Base-by-base conservation (phyloP, 2,329 filamentous ascomycete species). In the Sarocladium strictum region DNA sequence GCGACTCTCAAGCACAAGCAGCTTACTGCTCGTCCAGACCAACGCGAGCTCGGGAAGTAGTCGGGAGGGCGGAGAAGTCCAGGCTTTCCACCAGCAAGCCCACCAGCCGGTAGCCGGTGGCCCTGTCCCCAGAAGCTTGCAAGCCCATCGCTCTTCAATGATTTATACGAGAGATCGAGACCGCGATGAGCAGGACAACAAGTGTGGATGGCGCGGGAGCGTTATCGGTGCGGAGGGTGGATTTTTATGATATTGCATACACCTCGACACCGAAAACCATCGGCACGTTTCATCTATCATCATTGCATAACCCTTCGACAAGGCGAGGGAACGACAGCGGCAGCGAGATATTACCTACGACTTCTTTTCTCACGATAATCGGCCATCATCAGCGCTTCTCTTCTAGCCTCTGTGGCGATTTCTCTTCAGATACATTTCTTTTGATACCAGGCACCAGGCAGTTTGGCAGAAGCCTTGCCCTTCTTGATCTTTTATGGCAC, bases 1-100 rank as follows among this genome's bases (percentile, higher is more conserved):
- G 64, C 72, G 80, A 58, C 65, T 85, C 54, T 84, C 80, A 60
- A 83, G 78, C 64, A 83, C 80, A 53, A 83, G 79, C 63, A 83
- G 77, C 65, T 68, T 83, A 63, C 70, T 85, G 53, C 71, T 84
- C 45, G 73, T 83, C 54, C 79, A 84, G 69, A 79, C 79, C 57
- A 83, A 83, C 63, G 71, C 72, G 56, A 76, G 73, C 62, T 68
- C 67, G 56, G 67, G 68, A 58, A 80, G 76, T 68, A 78, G 73
- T 64, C 68, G 73, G 53, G 69, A 71, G 54, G 78, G 76, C 64
- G 63, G 63, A 53, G 76, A 71, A 64, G 72, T 69, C 59, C 65
- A 67, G 32, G 68, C 67, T n/a, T 73, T 70, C 58, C 68, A 63
- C 57, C 72, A 74, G 53, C 59, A 64, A 27, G 33, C 38, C 9